phyloP scores from a whole-genome alignment of 2,329 filamentous ascomycete genomes.

The Trichophaea hybrida region DNA sequence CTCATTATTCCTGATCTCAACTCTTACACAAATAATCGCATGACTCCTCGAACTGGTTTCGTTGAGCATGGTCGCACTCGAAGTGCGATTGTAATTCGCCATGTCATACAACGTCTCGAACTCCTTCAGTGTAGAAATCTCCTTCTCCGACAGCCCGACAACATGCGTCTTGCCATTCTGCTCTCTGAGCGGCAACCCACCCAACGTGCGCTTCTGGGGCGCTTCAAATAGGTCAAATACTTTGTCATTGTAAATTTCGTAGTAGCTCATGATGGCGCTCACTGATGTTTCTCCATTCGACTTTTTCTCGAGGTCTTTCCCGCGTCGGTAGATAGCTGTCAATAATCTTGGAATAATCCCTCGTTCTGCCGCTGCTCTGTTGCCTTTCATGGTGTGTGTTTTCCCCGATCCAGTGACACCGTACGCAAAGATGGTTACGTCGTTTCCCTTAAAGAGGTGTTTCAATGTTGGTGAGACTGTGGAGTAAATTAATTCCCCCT shows the following conservation, averaged over 20 bases:
- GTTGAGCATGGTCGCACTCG: constrained; percentile 81
- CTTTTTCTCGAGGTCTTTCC: constrained; percentile 75
- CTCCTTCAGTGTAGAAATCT: constrained; percentile 72
- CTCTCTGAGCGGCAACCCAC: constrained; percentile 69
- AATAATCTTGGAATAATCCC: constrained; percentile 77
- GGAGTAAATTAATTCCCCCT: not conserved
- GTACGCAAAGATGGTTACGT: constrained; percentile 83
- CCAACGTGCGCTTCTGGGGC: constrained; percentile 68
- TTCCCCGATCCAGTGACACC: constrained; percentile 89
- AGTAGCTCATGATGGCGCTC: constrained; percentile 69
- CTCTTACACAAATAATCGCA: constrained; percentile 58
- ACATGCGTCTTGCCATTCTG: constrained; percentile 78
- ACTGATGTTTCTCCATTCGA: constrained; percentile 54
- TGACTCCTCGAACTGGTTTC: constrained; percentile 82
- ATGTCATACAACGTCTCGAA: constrained; percentile 85
- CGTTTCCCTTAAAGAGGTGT: constrained; percentile 76
- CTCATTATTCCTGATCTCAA: constrained; percentile 69
- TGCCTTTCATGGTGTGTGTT: constrained; percentile 90
- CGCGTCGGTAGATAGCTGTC: constrained; percentile 70
- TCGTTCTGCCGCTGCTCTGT: constrained; percentile 68
- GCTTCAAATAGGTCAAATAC: constrained; percentile 83
- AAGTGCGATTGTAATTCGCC: constrained; percentile 79
- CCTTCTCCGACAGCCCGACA: constrained; percentile 67
- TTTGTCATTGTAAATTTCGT: constrained; percentile 95
- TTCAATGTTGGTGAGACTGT: constrained; percentile 79